Percentiles rank a stretch among this genome's conserved stretches.
Evolutionary conservation across 2,329 filamentous ascomycete genomes (phyloP).

Genomic region (Lasiodiplodia gonubiensis): DNA sequence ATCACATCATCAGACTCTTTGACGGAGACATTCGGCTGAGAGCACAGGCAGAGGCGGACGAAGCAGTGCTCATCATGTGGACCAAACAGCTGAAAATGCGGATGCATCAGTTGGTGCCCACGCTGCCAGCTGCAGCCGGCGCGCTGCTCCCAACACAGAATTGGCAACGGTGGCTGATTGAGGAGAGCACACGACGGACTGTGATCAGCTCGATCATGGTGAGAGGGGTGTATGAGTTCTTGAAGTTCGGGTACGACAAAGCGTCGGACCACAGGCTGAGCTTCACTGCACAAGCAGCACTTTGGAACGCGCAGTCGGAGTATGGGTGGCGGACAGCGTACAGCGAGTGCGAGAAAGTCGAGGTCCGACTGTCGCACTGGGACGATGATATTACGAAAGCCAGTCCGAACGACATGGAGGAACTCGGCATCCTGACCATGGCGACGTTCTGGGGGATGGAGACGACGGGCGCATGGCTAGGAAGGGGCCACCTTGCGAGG

Average conservation of each 20-base stretch:
- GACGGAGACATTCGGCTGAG: conserved; percentile 36
- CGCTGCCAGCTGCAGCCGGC: not conserved
- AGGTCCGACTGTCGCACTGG: conserved; percentile 26
- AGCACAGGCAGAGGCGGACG: conserved; percentile 35
- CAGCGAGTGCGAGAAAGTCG: conserved; percentile 24
- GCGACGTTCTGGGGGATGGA: conserved; percentile 31
- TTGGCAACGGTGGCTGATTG: conserved; percentile 38
- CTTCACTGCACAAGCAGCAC: conserved; percentile 31
- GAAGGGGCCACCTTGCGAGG: not conserved
- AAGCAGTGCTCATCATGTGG: conserved; percentile 35
- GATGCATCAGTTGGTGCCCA: not conserved
- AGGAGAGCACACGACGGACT: conserved; percentile 41
- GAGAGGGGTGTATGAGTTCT: conserved; percentile 39
- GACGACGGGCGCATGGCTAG: conserved; percentile 30
- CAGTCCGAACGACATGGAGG: conserved; percentile 31
- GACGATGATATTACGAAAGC: conserved; percentile 29
- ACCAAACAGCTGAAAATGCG: conserved; percentile 31
- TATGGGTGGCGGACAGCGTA: conserved; percentile 28
- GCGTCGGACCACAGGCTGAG: conserved; percentile 12
- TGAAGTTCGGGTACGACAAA: conserved; percentile 30
- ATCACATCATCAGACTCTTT: conserved; percentile 39
- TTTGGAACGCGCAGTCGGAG: conserved; percentile 32
- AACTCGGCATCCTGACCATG: conserved; percentile 33
- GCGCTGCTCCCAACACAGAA: conserved; percentile 25
- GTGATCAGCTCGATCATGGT: conserved; percentile 41